These are phyloP conservation scores for Prunus armeniaca DNA, from an alignment of 306 rosid genomes.

Conservation along the genomic window DNA sequence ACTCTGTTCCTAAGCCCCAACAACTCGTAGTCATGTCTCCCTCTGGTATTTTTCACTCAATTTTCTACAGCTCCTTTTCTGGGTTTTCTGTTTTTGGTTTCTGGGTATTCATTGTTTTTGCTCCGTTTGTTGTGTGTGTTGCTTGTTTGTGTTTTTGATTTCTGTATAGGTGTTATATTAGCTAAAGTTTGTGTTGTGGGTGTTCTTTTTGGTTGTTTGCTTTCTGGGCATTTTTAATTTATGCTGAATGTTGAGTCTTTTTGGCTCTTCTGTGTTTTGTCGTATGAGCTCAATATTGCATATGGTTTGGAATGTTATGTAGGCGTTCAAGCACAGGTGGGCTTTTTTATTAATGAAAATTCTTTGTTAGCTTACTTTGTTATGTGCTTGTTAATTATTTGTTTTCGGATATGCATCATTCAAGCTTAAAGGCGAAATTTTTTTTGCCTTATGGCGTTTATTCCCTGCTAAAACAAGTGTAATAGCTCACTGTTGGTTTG, in stretches of 20 bases:
- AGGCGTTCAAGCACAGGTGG: not conserved
- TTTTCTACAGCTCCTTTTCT: not conserved
- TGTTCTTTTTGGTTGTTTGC: conserved; percentile 7
- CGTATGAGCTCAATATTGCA: not conserved
- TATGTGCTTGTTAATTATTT: not conserved
- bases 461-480: not conserved
- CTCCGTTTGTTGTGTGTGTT: not conserved
- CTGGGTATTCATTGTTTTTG: conserved; percentile 1
- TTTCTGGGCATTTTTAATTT: conserved; percentile 19
- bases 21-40: conserved; percentile 86
- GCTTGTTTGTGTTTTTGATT: not conserved
- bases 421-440: not conserved
- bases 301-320: not conserved
- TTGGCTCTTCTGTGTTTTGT: not conserved
- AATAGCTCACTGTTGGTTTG: no score
- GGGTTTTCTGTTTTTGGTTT: conserved; percentile 1
- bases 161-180: not conserved
- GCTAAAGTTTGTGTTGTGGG: not conserved
- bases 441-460: not conserved
- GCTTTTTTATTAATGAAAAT: not conserved
- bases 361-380: not conserved
- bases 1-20: conserved; percentile 61
- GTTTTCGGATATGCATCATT: not conserved
- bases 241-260: conserved; percentile 14
- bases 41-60: conserved; percentile 46